phyloP scores from a whole-genome alignment of 2,329 filamentous ascomycete genomes.

The Pseudogymnoascus sp. region DNA sequence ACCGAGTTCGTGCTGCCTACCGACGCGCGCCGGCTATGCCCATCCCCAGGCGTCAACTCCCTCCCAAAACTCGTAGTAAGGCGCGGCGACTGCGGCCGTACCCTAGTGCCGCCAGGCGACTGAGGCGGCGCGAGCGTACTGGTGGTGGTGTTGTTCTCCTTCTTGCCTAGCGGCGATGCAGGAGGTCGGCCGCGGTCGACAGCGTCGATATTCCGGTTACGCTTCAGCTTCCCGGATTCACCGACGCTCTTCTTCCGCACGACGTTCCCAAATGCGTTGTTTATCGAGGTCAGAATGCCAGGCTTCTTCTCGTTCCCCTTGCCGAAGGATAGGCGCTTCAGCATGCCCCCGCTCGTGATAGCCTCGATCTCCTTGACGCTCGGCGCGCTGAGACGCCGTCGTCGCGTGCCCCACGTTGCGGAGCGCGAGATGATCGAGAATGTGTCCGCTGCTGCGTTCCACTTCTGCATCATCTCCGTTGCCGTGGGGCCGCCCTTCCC shows the following conservation, averaged over 20 bases:
- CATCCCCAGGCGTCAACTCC: conserved; percentile 30
- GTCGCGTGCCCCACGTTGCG: conserved; percentile 63
- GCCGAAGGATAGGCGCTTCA: conserved; percentile 54
- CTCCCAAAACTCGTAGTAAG: conserved; percentile 36
- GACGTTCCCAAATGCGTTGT: conserved; percentile 23
- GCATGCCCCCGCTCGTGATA: conserved; percentile 50
- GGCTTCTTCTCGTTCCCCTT: conserved; percentile 34
- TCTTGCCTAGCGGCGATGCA: conserved; percentile 26
- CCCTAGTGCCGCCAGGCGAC: conserved; percentile 40
- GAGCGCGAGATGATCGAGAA: conserved; percentile 52
- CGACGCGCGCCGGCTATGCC: conserved; percentile 45
- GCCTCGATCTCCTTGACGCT: conserved; percentile 50
- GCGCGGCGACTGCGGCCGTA: conserved; percentile 34
- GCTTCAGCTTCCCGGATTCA: conserved; percentile 24
- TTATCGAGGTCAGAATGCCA: conserved; percentile 42
- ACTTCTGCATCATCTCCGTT: conserved; percentile 41
- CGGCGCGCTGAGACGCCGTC: conserved; percentile 48
- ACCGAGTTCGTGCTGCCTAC: conserved; percentile 29
- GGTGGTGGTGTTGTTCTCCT: conserved; percentile 25
- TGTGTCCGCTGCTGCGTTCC: conserved; percentile 35
- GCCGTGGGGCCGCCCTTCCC: conserved; percentile 32
- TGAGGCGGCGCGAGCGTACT: conserved; percentile 42
- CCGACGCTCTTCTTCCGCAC: conserved; percentile 24
- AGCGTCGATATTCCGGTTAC: conserved; percentile 19
- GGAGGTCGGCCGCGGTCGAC: conserved; percentile 20